Conservation (phyloP, 2,329 filamentous ascomycete genomes). For the Neopestalotiopsis sp. region DNA sequence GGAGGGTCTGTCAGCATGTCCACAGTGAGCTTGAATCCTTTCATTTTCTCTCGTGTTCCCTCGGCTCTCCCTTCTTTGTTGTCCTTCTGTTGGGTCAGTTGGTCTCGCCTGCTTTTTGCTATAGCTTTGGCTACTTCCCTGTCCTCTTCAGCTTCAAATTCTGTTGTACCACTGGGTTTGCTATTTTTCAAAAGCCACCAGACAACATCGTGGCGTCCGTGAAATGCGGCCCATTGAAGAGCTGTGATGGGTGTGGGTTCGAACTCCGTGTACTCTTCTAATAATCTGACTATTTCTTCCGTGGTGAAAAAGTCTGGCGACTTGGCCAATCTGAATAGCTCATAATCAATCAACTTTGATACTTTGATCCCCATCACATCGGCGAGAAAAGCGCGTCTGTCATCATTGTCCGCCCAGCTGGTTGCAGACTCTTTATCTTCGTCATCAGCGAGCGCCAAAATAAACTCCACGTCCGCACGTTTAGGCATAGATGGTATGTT, state of each 20-base stretch:
- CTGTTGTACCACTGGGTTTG: background rate
- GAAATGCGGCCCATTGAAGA: background rate
- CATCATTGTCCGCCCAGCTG: background rate
- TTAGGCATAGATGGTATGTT: too few relatives aligned
- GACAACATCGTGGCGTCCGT: background rate
- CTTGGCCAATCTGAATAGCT: background rate
- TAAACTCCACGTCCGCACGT: background rate
- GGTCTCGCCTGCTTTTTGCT: background rate
- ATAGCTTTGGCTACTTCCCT: background rate
- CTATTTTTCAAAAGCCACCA: background rate
- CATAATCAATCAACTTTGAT: background rate
- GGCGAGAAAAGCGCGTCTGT: background rate
- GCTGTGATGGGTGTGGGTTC: background rate
- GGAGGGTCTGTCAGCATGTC: background rate
- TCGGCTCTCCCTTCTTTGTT: background rate
- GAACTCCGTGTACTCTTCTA: background rate
- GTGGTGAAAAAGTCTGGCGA: background rate
- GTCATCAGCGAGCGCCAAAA: background rate
- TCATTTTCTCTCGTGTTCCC: background rate
- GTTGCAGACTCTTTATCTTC: background rate
- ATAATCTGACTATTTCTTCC: background rate
- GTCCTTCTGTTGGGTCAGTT: background rate
- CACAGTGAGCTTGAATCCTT: background rate
- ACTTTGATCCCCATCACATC: background rate
- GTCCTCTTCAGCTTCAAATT: background rate